Base-by-base conservation (phyloP, 164 flowering plant species). In the Kalanchoe fedtschenkoi region DNA sequence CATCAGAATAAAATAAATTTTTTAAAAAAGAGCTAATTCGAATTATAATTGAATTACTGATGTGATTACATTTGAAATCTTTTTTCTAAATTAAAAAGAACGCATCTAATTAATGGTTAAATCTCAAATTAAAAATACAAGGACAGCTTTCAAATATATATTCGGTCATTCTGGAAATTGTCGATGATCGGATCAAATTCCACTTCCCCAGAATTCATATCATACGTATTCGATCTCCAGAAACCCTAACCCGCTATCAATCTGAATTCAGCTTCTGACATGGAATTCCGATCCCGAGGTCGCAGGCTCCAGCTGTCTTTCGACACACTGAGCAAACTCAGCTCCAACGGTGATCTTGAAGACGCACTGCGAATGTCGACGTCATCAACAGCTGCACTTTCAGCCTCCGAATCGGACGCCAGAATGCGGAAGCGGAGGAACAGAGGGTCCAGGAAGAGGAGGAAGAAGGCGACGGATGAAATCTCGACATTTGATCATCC, bases 401-500 rank as follows among this genome's bases (percentile, higher is more conserved):
- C 56, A 1, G 32, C 8, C 11, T 6, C 22, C 24, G 24, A 10
- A 44, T 44, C 51, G 51, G 56, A 51, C 14, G 32, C 15, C 5
- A 26, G n/a, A 51, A 4, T 26, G 32, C 56, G 56, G 56, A 51
- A 51, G 56, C 16, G 56, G 32, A 51, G 56, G 56, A 51, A 24
- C 17, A 51, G 56, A 51, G 56, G 56, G 28, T 51, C 56, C 16
- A 51, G 30, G 30, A 51, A 51, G 56, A 51, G 30, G 56, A 51
- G 56, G 30, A 51, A 24, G n/a, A n/a, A n/a, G 53, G 28, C n/a
- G n/a, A n/a, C n/a, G n/a, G n/a, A n/a, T 5, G 26, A 21, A 17
- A 47, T 3, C 11, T 47, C 11, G 28, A 22, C 2, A 15, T 14
- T 47, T 47, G 54, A 4, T 51, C 16, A 26, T 51, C 56, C 56